A percentile compares a stretch with the other conserved stretches of the same genome.
phyloP scores from a whole-genome alignment of 2,329 filamentous ascomycete genomes.

The Colletotrichum endophyticum region DNA sequence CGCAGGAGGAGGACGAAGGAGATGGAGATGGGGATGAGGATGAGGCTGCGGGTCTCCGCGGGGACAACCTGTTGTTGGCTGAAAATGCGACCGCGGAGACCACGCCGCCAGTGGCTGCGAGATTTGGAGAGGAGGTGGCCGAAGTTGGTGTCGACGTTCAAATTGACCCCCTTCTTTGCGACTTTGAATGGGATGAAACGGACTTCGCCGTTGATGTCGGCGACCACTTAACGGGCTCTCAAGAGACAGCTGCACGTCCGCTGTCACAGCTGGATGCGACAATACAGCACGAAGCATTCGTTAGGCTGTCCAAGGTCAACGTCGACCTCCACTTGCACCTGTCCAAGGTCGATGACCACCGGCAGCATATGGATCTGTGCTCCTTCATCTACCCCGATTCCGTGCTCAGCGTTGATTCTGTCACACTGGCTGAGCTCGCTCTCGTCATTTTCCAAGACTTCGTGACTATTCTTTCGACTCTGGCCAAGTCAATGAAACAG shows the following conservation, averaged over 20 bases:
- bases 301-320: slow-evolving; percentile 25
- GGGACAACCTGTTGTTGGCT: not conserved
- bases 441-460: not conserved
- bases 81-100: not conserved
- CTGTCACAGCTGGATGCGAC: not conserved
- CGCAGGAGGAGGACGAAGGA: not conserved
- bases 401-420: not conserved
- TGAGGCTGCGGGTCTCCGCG: not conserved
- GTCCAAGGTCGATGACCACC: not conserved
- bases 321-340: slow-evolving; percentile 21
- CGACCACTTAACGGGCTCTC: not conserved
- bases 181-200: not conserved
- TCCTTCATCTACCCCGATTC: not conserved
- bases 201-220: not conserved
- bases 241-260: not conserved
- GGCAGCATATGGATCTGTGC: not conserved
- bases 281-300: not conserved
- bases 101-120: not conserved
- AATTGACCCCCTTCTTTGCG: not conserved
- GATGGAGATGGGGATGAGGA: not conserved
- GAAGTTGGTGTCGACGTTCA: not conserved
- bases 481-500: not conserved
- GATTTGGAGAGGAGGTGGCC: not conserved
- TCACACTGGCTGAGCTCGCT: not conserved
- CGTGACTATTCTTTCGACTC: not conserved